These are phyloP conservation scores for Selenicereus undatus DNA, from an alignment of 148 eudicot species.

Conservation along the genomic window DNA sequence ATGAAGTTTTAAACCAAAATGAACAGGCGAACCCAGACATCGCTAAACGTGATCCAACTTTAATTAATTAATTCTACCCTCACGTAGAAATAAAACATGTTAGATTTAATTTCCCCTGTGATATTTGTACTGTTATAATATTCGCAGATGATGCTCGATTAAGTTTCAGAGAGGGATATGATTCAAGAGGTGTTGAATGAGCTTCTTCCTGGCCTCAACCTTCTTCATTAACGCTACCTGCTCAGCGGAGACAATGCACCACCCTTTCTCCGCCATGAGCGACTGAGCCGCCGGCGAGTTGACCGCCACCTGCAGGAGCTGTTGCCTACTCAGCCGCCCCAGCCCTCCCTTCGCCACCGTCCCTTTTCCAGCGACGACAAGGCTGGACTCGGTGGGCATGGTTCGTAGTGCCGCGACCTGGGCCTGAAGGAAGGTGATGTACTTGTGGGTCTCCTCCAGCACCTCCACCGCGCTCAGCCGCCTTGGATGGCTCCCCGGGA, in stretches of 20 bases:
- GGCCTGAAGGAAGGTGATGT: conserved; percentile 57
- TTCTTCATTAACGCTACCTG: conserved; percentile 37
- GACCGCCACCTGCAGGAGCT: conserved; percentile 48
- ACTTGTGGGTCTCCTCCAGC: conserved; percentile 52
- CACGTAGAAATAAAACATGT: too few species aligned
- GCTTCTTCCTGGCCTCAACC: conserved; percentile 21
- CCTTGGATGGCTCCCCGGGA: conserved; percentile 41
- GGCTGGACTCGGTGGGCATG: conserved; percentile 32
- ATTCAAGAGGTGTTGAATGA: conserved; percentile 6
- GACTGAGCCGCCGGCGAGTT: conserved; percentile 50
- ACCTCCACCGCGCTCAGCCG: conserved; percentile 43
- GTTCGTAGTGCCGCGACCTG: conserved; percentile 46
- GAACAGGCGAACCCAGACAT: too few species aligned
- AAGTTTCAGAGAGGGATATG: background rate
- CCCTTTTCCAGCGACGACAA: background rate
- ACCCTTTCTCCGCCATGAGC: conserved; percentile 33
- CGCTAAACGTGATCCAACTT: too few species aligned
- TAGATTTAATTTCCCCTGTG: too few species aligned
- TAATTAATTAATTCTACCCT: too few species aligned
- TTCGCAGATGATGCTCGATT: too few species aligned
- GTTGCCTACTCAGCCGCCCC: conserved; percentile 44
- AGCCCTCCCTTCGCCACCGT: background rate
- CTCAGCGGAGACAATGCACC: conserved; percentile 50
- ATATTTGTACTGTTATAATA: too few species aligned
- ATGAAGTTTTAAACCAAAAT: too few species aligned